Evolutionary conservation across 2,329 filamentous ascomycete species (phyloP), one percentile per base, ranked within the genome.

Genomic region (Arthrobotrys sinensis): DNA sequence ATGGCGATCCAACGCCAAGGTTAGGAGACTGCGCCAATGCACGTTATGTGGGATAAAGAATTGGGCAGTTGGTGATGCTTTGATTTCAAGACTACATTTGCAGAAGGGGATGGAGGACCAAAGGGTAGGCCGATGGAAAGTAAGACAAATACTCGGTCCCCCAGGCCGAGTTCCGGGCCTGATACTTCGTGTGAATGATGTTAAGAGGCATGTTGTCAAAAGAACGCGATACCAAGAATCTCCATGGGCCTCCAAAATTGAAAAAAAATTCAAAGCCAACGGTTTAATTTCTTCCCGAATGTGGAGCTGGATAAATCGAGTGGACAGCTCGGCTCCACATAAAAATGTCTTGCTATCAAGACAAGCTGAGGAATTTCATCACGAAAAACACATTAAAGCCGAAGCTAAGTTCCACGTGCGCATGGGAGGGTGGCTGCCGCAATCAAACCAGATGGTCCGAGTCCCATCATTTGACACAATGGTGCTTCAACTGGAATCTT

Each of bases 351-450:
- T 52, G 55, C 40, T 48, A 40, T 62, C 32, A 53, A 63, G 28
- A 48, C 75, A 43, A 78, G 75, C 75, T 78, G 75, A 66, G 52
- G n/a, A 36, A 40, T 24, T 53, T 40, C 34, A 45, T 40, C 14
- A 12, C 24, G 28, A 63, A 66, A 36, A 32, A n/a, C 46, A 32
- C 40, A 53, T 72, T 53, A 50, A 50, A 55, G 38, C 45, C 67
- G 67, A 64, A 63, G 63, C 63, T 68, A 63, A 36, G 48, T 19
- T 50, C 75, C 75, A 78, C 75, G 75, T 78, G 75, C 63, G 66
- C 34, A 66, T 60, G 45, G 57, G 66, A 60, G 34, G 48, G 36
- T 24, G 24, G 40, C 34, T 57, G 48, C 34, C 53, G 52, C 64
- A 68, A 46, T 63, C 60, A 66, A 65, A 67, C 48, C 43, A 43